Base-by-base conservation (phyloP, 306 rosid genomes). In the Medicago ruthenica region DNA sequence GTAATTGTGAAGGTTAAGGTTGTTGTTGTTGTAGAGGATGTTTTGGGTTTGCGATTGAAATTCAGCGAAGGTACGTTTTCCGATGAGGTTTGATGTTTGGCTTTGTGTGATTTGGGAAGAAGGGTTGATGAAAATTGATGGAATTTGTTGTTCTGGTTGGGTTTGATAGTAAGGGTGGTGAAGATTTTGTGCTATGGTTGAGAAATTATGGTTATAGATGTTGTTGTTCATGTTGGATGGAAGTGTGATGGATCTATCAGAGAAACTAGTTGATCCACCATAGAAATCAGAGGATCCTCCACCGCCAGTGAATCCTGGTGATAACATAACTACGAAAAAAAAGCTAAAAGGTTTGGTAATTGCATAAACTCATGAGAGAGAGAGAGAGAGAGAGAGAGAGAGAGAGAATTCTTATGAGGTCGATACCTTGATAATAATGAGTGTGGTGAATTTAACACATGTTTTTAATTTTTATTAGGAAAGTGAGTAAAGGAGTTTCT, bases 41-140 rank as follows among this genome's bases (percentile, higher is more conserved):
- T 40, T 47, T 15, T 70, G 89, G 42, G 84, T 73, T 50, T 70
- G 89, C 31, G 84, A 70, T 50, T 90, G 97, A 41, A 74, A 88
- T 76, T 95, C 97, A 1, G 93, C 79, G 1, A 89, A 97, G n/a
- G 89, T 89, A 4, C 97, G 86, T 36, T 92, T 95, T 0, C 98
- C 87, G 47, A 84, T 74, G 16, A 85, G 27, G 22, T 60, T 24
- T 24, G 85, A 71, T 0, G 60, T 48, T 14, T 83, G 96, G 37
- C 88, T 82, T 0, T 76, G 77, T 0, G 78, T 75, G 89, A 91
- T 90, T 89, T 90, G 97, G 0, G 67, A 7, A 60, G 66, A 60
- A 60, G 67, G 41, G 11, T 40, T 15, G 9, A 20, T 84, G 74
- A 84, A 85, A 0, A 85, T 39, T 0, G 91, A 78, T 0, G 87